Conservation (phyloP, 169 alveolate species). For the Plasmodium falciparum region DNA sequence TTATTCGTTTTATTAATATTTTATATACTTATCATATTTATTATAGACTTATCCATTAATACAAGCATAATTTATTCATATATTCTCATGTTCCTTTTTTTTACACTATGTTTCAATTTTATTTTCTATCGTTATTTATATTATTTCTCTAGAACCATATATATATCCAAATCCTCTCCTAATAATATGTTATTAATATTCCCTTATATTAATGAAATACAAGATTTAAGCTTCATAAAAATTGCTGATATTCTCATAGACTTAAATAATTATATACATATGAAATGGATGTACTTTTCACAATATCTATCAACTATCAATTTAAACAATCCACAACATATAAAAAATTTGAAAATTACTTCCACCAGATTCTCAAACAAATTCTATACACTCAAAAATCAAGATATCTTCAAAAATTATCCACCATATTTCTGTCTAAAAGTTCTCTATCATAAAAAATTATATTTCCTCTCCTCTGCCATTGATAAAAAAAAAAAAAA, state of each 20-base stretch:
- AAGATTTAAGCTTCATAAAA: slow-evolving; percentile 45
- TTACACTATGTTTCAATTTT: slow-evolving; percentile 29
- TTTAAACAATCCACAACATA: slow-evolving; percentile 12
- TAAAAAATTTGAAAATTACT: slow-evolving; percentile 5
- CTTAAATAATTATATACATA: slow-evolving; percentile 46
- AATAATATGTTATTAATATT: slow-evolving; percentile 41
- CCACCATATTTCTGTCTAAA: slow-evolving; percentile 75
- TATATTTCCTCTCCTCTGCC: slow-evolving; percentile 25
- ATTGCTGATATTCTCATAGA: slow-evolving; percentile 62
- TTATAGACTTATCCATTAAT: slow-evolving; percentile 34
- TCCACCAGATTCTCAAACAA: slow-evolving; percentile 47
- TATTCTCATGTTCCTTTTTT: slow-evolving; percentile 10
- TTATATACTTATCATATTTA: slow-evolving; percentile 17
- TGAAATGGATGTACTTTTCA: slow-evolving; percentile 43
- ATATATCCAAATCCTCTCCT: slow-evolving; percentile 3
- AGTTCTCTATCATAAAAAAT: slow-evolving; percentile 57
- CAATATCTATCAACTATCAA: slow-evolving; percentile 22
- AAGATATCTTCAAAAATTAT: slow-evolving; percentile 25
- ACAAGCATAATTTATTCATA: slow-evolving; percentile 25
- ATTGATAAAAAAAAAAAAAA: slow-evolving; percentile 63
- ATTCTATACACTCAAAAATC: slow-evolving; percentile 46
- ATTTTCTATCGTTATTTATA: slow-evolving; percentile 54
- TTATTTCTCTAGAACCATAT: slow-evolving; percentile 38
- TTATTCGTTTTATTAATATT: slow-evolving; percentile 33
- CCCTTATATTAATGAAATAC: slow-evolving; percentile 67